phyloP scores from a whole-genome alignment of 2,329 filamentous ascomycete species.

The Epichloe festucae region DNA sequence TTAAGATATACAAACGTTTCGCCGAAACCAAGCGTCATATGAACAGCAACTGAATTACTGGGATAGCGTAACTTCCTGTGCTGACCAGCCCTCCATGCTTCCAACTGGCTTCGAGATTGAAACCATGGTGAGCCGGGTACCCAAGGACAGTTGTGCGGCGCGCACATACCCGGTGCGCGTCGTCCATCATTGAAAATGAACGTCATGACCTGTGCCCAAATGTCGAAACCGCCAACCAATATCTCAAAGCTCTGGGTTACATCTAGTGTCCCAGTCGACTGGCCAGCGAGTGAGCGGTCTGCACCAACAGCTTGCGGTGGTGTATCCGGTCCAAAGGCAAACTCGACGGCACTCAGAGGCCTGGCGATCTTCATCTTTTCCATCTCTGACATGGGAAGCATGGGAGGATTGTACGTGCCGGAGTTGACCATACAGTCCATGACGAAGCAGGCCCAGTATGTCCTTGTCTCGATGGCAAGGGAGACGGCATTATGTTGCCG shows the following conservation, averaged over 20 bases:
- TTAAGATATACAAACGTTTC: slow-evolving; percentile 31
- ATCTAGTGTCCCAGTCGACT: slow-evolving; percentile 11
- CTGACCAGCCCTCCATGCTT: slow-evolving; percentile 23
- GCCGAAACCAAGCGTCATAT: slow-evolving; percentile 26
- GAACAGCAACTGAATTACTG: slow-evolving; percentile 21
- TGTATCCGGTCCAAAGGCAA: slow-evolving; percentile 22
- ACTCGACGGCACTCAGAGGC: slow-evolving; percentile 22
- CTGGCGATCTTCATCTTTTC: slow-evolving; percentile 19
- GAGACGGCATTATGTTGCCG: slow-evolving; percentile 11
- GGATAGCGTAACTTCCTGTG: slow-evolving; percentile 24
- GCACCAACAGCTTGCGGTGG: slow-evolving; percentile 3
- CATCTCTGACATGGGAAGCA: slow-evolving; percentile 23
- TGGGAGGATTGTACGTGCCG: slow-evolving; percentile 25
- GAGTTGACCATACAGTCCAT: slow-evolving; percentile 32
- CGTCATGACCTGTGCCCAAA: slow-evolving; percentile 27
- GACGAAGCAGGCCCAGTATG: slow-evolving; percentile 33
- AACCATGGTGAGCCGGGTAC: slow-evolving; percentile 22
- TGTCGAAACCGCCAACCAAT: slow-evolving; percentile 29
- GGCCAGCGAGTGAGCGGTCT: slow-evolving; percentile 2
- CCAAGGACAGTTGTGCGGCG: slow-evolving; percentile 27
- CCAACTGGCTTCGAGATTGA: slow-evolving; percentile 15
- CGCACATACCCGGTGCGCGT: slow-evolving; percentile 25
- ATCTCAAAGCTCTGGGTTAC: slow-evolving; percentile 21
- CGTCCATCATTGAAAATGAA: slow-evolving; percentile 31
- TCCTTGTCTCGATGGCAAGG: slow-evolving; percentile 23